phyloP scores from a whole-genome alignment of 208 protist species.

The Strigomonas culicis region DNA sequence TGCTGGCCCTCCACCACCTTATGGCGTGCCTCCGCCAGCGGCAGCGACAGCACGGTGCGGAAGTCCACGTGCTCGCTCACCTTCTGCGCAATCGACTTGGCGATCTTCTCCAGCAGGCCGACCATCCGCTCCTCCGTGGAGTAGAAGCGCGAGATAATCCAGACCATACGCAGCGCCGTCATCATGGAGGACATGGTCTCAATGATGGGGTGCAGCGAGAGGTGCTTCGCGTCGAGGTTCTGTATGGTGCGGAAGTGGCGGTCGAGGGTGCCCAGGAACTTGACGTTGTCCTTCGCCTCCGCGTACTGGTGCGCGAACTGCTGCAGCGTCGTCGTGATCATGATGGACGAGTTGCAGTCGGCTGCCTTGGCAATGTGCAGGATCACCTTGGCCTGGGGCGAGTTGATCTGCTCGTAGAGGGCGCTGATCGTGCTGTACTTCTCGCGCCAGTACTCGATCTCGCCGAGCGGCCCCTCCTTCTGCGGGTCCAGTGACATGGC shows the following conservation, averaged over 20 bases:
- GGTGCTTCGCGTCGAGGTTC: constrained; percentile 61
- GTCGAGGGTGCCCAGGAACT: constrained; percentile 98
- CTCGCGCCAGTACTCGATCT: constrained; percentile 98
- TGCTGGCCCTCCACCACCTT: constrained; percentile 91
- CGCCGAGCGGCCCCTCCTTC: constrained; percentile 93
- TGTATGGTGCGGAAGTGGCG: constrained; percentile 98
- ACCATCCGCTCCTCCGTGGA: constrained; percentile 98
- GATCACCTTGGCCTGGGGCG: constrained; percentile 91
- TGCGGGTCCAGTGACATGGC: constrained; percentile 89
- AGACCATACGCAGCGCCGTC: constrained; percentile 98
- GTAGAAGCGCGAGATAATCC: constrained; percentile 99
- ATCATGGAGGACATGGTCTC: constrained; percentile 98
- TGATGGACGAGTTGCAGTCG: constrained; percentile 80
- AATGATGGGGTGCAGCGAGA: constrained; percentile 93
- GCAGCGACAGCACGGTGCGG: constrained; percentile 79
- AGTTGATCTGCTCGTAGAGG: constrained; percentile 97
- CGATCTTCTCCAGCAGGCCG: constrained; percentile 97
- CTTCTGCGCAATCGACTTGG: constrained; percentile 95
- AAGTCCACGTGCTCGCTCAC: constrained; percentile 94
- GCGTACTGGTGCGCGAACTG: constrained; percentile 95
- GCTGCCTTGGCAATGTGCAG: constrained; percentile 89
- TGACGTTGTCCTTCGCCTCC: constrained; percentile 99
- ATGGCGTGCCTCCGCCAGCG: constrained; percentile 61
- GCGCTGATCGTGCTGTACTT: constrained; percentile 94
- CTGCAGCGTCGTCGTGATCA: constrained; percentile 90